Conservation (phyloP, 768 basidiomycete genomes). For the Tephrocybe sp. region DNA sequence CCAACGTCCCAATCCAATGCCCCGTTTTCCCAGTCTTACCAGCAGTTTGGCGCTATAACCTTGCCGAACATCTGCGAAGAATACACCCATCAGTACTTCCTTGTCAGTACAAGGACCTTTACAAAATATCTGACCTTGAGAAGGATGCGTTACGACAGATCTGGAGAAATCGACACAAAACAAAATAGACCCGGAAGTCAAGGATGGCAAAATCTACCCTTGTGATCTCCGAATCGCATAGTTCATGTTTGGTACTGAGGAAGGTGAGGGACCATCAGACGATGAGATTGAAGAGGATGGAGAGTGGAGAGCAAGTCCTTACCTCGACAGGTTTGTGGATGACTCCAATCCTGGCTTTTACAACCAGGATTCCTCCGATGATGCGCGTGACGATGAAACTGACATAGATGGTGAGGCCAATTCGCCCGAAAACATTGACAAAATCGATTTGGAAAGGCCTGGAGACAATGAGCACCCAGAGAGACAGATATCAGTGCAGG, state of each 20-base stretch:
- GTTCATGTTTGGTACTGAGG: background rate
- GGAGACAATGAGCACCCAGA: too few relatives aligned
- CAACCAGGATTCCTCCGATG: too few relatives aligned
- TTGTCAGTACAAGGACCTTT: background rate
- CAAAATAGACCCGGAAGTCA: background rate
- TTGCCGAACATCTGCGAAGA: background rate
- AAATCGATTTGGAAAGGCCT: too few relatives aligned
- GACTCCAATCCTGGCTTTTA: too few relatives aligned
- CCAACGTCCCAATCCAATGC: background rate
- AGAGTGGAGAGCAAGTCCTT: too few relatives aligned
- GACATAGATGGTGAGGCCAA: too few relatives aligned
- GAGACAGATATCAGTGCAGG: too few relatives aligned
- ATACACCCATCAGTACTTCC: background rate
- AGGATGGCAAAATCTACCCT: background rate
- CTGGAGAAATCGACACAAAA: background rate
- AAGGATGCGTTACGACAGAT: background rate
- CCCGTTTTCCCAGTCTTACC: background rate
- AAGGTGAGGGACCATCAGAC: too few relatives aligned
- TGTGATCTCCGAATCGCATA: background rate
- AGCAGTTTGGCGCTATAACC: background rate
- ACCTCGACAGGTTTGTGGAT: too few relatives aligned
- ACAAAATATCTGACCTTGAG: background rate
- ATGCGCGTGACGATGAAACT: too few relatives aligned
- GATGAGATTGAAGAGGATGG: too few relatives aligned
- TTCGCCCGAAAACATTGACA: too few relatives aligned